Conservation (phyloP, 139 green algal species). For the Tetradesmus lagerheimii region DNA sequence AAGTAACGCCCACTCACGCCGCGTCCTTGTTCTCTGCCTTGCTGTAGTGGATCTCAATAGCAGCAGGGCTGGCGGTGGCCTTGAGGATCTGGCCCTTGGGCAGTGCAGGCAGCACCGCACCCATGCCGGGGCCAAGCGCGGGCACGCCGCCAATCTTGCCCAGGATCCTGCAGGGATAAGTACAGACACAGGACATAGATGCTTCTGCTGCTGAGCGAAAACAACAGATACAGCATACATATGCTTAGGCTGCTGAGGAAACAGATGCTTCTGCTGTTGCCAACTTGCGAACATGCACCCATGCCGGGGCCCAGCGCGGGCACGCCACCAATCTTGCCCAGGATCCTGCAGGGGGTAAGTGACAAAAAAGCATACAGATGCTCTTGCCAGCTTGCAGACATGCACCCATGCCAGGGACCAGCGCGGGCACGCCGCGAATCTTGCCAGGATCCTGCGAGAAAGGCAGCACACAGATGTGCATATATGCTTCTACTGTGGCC, state of each 20-base stretch:
- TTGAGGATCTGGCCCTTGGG: slow-evolving; percentile 26
- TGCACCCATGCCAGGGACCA: slow-evolving; percentile 52
- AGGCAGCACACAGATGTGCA: too few species aligned
- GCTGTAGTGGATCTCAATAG: slow-evolving; percentile 65
- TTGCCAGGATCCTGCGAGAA: too few species aligned
- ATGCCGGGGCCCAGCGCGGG: slow-evolving; percentile 57
- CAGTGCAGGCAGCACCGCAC: slow-evolving; percentile 52
- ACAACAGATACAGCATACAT: too few species aligned
- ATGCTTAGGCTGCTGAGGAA: neutral
- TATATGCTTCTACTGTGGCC: too few species aligned
- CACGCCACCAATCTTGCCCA: slow-evolving; percentile 64
- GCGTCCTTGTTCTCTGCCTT: slow-evolving; percentile 63
- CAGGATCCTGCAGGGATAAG: slow-evolving; percentile 63
- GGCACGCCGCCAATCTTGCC: slow-evolving; percentile 64
- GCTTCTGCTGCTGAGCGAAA: too few species aligned
- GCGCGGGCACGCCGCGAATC: slow-evolving; percentile 60
- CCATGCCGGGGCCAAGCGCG: slow-evolving; percentile 54
- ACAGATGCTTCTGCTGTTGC: too few species aligned
- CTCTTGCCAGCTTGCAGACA: too few species aligned
- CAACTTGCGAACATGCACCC: too few species aligned
- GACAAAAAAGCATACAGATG: neutral
- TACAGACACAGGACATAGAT: neutral
- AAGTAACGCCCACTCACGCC: neutral
- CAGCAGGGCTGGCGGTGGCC: slow-evolving; percentile 61
- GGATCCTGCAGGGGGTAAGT: slow-evolving; percentile 62